Evolutionary conservation across 352 stramenopile genomes (phyloP).

Genomic region (Phytophthora sansomeana): DNA sequence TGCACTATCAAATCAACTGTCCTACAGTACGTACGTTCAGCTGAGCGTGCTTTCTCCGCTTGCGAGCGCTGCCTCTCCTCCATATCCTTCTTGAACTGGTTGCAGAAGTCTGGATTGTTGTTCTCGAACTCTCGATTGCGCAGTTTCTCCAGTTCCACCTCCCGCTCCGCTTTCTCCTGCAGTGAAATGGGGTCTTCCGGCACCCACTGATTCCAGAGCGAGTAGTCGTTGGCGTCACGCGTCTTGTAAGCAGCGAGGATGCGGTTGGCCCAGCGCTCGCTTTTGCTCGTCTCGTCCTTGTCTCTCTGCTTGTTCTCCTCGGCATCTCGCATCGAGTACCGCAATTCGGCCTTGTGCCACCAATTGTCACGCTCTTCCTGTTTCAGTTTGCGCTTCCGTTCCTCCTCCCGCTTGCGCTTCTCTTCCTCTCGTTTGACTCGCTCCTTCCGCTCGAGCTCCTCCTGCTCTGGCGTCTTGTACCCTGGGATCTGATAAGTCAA

Average conservation of each 20-base stretch:
- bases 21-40: constrained; percentile 54
- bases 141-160: constrained; percentile 64
- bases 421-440: constrained; percentile 47
- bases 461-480: constrained; percentile 80
- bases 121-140: constrained; percentile 79
- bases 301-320: constrained; percentile 25
- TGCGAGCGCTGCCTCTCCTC: constrained; percentile 65
- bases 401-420: constrained; percentile 48
- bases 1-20: not conserved
- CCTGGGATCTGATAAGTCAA: constrained; percentile 60
- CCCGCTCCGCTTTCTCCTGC: constrained; percentile 65
- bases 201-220: constrained; percentile 76
- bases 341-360: constrained; percentile 73
- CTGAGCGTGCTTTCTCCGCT: constrained; percentile 51
- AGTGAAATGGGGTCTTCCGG: constrained; percentile 73
- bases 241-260: constrained; percentile 74
- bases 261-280: constrained; percentile 58
- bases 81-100: constrained; percentile 81
- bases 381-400: constrained; percentile 51
- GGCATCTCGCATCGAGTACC: constrained; percentile 44
- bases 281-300: constrained; percentile 24
- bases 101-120: constrained; percentile 83
- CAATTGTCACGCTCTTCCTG: constrained; percentile 70
- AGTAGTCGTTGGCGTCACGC: constrained; percentile 86
- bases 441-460: constrained; percentile 59